Base-by-base conservation (phyloP, 805 yeast genomes). In the Millerozyma miso region DNA sequence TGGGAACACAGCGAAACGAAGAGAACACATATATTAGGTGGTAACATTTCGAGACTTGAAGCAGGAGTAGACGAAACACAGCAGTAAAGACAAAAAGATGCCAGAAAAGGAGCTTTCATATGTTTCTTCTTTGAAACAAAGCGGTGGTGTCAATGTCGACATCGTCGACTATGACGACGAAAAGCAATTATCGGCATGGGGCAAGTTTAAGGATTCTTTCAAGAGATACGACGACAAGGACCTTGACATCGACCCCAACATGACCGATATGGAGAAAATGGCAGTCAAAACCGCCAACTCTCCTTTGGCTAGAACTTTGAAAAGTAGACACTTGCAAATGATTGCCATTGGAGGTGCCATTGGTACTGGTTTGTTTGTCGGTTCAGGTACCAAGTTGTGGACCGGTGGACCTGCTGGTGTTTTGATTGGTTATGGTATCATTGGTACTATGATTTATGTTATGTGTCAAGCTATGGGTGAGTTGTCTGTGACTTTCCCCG, bases 341-440 rank as follows among this genome's bases (percentile, higher is more conserved):
- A 86, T 86, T 65, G 90, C 93, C 40, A 71, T 86, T 48, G 93
- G 91, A 51, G 90, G 91, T 34, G 76, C 85, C 46, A 85, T 87
- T 51, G 96, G 95, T 53, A 83, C 91, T 6, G 95, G 93, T 56
- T 69, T 88, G 40, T 80, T 88, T 47, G 84, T 88, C 26, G 88
- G 88, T 56, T 76, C 88, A 2, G 86, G 87, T 46, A 61, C 73
- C 14, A 76, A 86, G 2, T 63, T 85, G 40, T 51, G 73, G 14
- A 67, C 73, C 26, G 85, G 88, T 58, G 93, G 93, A 19, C 91
- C 93, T 14, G 86, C 83, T 48, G 73, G 83, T 85, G 42, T 70
- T 51, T 55, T 82, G 37, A 79, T 81, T 45, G 83, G 80, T 40
- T 81, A 81, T 69, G 51, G 60, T 17, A 61, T 80, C 37, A 71